A percentile compares a stretch with the other conserved stretches of the same genome.
These are phyloP conservation scores for Solanum peruvianum DNA, from an alignment of 257 asterid species.

Conservation along the genomic window DNA sequence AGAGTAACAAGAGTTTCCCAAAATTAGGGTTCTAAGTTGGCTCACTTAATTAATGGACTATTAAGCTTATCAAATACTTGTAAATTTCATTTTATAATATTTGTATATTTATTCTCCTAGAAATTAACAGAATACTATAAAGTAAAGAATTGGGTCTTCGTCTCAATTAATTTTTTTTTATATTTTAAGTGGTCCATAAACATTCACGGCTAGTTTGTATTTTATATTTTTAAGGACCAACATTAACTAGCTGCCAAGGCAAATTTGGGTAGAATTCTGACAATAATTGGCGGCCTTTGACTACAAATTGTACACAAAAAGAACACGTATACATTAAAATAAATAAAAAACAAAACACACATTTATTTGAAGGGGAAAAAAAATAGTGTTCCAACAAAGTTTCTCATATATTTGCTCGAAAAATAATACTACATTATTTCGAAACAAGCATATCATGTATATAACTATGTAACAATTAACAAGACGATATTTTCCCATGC, in stretches of 20 bases:
- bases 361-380: neutral
- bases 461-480: neutral
- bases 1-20: too few species aligned
- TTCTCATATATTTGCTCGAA: neutral
- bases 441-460: neutral
- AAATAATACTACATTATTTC: neutral
- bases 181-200: neutral
- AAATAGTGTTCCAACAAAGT: neutral
- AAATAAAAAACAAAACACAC: neutral
- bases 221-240: neutral
- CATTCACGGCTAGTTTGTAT: neutral
- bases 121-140: neutral
- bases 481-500: neutral
- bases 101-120: neutral
- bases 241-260: neutral
- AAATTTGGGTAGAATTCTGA: neutral
- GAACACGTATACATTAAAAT: neutral
- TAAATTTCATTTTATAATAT: neutral
- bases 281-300: neutral
- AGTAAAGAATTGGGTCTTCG: neutral
- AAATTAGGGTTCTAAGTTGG: neutral
- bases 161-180: neutral
- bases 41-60: neutral
- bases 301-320: neutral
- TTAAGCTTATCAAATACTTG: neutral